Percentiles rank a stretch among this genome's conserved stretches.
Evolutionary conservation across 352 stramenopile species (phyloP).

Genomic region (Phytophthora melonis): DNA sequence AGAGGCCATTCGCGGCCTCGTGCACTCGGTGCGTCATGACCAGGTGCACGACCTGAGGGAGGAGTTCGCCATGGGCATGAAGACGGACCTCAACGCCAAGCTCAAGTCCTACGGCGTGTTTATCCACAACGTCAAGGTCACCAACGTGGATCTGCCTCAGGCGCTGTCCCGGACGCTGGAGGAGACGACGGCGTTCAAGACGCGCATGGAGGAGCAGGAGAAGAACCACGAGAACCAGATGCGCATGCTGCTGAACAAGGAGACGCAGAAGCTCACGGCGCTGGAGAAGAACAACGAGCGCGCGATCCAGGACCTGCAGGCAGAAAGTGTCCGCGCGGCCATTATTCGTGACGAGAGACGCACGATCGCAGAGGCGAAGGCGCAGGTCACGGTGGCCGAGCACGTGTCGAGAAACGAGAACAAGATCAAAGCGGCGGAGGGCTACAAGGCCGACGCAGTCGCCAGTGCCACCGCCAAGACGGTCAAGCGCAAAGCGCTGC

Average conservation of each 20-base stretch:
- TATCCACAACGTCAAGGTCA: conserved; percentile 92
- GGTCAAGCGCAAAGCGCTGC: conserved; percentile 67
- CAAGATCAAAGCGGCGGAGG: conserved; percentile 75
- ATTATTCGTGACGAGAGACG: conserved; percentile 87
- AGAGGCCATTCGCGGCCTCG: conserved; percentile 81
- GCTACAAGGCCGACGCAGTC: conserved; percentile 73
- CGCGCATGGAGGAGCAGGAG: conserved; percentile 88
- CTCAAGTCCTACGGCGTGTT: conserved; percentile 77
- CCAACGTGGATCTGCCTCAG: conserved; percentile 76
- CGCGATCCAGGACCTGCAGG: conserved; percentile 75
- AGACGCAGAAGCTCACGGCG: conserved; percentile 84
- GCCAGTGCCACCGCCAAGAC: conserved; percentile 61
- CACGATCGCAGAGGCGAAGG: conserved; percentile 77
- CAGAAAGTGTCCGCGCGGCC: conserved; percentile 66
- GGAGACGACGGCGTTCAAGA: conserved; percentile 88
- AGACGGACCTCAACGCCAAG: conserved; percentile 85
- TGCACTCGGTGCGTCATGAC: conserved; percentile 86
- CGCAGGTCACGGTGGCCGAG: conserved; percentile 77
- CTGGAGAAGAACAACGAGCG: conserved; percentile 86
- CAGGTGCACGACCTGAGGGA: conserved; percentile 84
- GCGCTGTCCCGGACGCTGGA: conserved; percentile 77
- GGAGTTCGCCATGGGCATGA: conserved; percentile 86
- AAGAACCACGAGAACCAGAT: conserved; percentile 92
- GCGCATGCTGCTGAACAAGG: conserved; percentile 85
- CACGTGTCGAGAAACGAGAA: conserved; percentile 63